phyloP scores from a whole-genome alignment of 1,284 basidiomycete genomes.

The Tilletia caries region DNA sequence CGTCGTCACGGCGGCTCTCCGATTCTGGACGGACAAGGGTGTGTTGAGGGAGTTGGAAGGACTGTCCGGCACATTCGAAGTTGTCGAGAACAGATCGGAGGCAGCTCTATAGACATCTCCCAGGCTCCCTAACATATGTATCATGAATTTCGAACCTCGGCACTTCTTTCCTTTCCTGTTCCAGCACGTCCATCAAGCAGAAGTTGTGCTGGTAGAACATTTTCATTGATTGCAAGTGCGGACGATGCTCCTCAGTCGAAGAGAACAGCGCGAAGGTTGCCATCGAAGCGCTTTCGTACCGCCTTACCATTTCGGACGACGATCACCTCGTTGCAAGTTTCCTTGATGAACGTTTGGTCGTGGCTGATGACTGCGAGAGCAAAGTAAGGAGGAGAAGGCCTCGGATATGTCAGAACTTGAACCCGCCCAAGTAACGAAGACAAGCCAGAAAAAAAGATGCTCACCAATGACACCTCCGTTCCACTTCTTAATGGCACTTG shows the following conservation, averaged over 20 bases:
- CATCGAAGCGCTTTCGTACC: constrained; percentile 3
- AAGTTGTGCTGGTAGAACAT: too few species aligned
- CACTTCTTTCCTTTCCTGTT: too few species aligned
- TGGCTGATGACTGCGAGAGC: constrained; percentile 7
- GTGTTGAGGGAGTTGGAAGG: constrained; percentile 9
- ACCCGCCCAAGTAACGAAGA: too few species aligned
- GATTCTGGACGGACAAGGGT: constrained; percentile 13
- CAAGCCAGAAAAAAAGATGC: neutral
- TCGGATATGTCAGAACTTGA: neutral
- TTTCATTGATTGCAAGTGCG: neutral
- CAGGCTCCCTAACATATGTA: too few species aligned
- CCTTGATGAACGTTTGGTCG: constrained; percentile 14
- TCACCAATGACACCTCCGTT: constrained; percentile 72
- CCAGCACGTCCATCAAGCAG: too few species aligned
- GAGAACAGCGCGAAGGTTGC: neutral
- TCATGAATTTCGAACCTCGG: too few species aligned
- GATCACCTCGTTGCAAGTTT: constrained; percentile 11
- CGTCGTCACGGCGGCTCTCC: constrained; percentile 7
- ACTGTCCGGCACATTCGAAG: constrained; percentile 10
- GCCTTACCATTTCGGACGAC: constrained; percentile 5
- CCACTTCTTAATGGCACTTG: constrained; percentile 80
- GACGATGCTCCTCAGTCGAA: neutral
- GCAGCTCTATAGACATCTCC: neutral
- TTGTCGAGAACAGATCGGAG: constrained; percentile 7
- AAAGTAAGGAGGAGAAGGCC: neutral